Evolutionary conservation across 805 yeast species (phyloP), one percentile per base, ranked within the genome.

Genomic region (Nakazawaea holstii): DNA sequence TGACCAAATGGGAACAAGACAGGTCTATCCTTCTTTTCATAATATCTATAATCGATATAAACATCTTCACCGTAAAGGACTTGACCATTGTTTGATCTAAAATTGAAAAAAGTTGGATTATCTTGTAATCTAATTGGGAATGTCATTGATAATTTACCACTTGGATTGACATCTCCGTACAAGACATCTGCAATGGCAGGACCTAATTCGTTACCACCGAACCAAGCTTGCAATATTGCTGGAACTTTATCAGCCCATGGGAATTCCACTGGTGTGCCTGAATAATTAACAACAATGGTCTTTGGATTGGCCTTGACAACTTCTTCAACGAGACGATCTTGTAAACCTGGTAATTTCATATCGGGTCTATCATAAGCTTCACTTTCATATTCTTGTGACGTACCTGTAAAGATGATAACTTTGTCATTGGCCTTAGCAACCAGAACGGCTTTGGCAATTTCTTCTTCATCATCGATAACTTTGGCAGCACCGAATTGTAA

Each of bases 41-140:
- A 82, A 65, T 64, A 78, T 50, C 79, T 67, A 66, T 82, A 80
- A 17, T 87, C 87, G 45, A 81, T 77, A 59, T 69, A 81, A 41
- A 82, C 75, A 56, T 80, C 85, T 59, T 82, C 88, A 49, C 87
- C 85, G 54, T 82, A 82, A 47, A 74, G 55, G 31, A 73, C 77
- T 45, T 73, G 62, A 39, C 85, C 84, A 56, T 70, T 69, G 55
- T 73, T 74, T 8, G 80, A 66, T 28, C 66, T 64, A 65, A 66
- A 78, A 62, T 72, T 77, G 55, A 77, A 61, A 60, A 59, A 80
- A 0, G 84, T 71, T 10, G 86, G 85, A 52, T 74, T 78, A 59
- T 80, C 83, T 53, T 74, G 69, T 39, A 68, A 53, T 51, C 61
- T 68, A 46, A 65, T 58, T 32, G 86, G 85, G 72, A 74, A 79